Evolutionary conservation across 208 protist species (phyloP), one percentile per base, ranked within the genome.

Genomic region (Ichthyophonus hoferi): DNA sequence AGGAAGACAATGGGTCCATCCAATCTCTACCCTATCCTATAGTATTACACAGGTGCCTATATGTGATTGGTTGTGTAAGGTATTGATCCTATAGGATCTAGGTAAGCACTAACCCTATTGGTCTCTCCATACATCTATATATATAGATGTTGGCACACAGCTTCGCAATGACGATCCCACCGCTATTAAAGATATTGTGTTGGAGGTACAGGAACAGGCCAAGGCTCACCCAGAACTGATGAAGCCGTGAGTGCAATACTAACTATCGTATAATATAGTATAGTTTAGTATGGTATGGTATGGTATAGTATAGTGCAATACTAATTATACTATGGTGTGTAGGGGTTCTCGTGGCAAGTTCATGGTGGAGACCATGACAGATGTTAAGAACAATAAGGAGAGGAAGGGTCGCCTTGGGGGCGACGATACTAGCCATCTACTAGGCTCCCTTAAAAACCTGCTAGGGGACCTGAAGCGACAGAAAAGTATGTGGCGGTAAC

Each of bases 321-420:
- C n/a, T n/a, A n/a, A n/a, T n/a, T n/a, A n/a, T n/a, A n/a, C n/a
- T n/a, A n/a, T n/a, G 35, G 77, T 40, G 39, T 1, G 42, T 40
- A 3, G 77, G 34, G 87, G 33, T 2, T 41, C 87, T 38, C 88
- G 88, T 24, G 38, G 50, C n/a, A 40, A 43, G 12, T 87, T 87
- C 82, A 90, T 90, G 88, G 40, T 90, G 31, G 88, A 90, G 1
- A 33, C n/a, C 34, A 77, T 90, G 2, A 14, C 42, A 1, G 88
- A 87, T 24, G 1, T 90, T 2, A 87, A 87, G 38, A 90, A 87
- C 76, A 90, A 90, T 42, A 42, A 84, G n/a, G 7, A 40, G 40
- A 2, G 17, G 35, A 38, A 31, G 17, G 12, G 7, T 37, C 24
- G 82, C 82, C 24, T 24, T 2, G 82, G 24, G 40, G 24, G 2